phyloP scores from a whole-genome alignment of 305 asterid genomes.

The Fraxinus platypoda region DNA sequence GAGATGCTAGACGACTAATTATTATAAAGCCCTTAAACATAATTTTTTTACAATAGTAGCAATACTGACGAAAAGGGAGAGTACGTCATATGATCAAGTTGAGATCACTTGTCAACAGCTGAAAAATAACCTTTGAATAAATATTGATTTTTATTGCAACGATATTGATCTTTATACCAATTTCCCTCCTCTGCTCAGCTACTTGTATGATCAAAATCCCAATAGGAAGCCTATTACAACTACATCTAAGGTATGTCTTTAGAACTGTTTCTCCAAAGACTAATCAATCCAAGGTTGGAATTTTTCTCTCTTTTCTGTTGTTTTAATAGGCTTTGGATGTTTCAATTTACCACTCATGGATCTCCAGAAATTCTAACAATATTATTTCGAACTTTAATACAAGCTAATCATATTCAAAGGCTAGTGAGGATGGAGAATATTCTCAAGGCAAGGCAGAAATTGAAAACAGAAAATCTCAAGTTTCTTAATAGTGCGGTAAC shows the following conservation, averaged over 20 bases:
- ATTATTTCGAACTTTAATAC: background rate
- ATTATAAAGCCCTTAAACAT: background rate
- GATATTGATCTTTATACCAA: background rate
- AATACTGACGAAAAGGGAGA: background rate
- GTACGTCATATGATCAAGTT: background rate
- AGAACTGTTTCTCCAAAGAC: background rate
- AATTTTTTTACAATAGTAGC: background rate
- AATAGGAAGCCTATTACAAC: background rate
- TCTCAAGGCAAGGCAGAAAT: background rate
- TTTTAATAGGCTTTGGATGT: background rate
- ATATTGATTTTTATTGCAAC: background rate
- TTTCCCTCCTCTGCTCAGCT: background rate
- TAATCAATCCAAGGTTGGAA: background rate
- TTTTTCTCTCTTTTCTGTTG: background rate
- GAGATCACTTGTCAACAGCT: background rate
- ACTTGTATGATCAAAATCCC: background rate
- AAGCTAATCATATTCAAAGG: background rate
- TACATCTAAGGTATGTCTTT: background rate
- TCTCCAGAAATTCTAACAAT: background rate
- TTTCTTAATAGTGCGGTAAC: background rate
- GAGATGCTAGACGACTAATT: background rate
- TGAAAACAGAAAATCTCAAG: background rate
- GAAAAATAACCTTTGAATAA: background rate
- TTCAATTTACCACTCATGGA: background rate
- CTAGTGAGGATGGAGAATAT: background rate